Percentiles rank a stretch among this genome's conserved stretches.
Conservation (phyloP, 1,284 basidiomycete genomes). For the Ustilago loliicola region DNA sequence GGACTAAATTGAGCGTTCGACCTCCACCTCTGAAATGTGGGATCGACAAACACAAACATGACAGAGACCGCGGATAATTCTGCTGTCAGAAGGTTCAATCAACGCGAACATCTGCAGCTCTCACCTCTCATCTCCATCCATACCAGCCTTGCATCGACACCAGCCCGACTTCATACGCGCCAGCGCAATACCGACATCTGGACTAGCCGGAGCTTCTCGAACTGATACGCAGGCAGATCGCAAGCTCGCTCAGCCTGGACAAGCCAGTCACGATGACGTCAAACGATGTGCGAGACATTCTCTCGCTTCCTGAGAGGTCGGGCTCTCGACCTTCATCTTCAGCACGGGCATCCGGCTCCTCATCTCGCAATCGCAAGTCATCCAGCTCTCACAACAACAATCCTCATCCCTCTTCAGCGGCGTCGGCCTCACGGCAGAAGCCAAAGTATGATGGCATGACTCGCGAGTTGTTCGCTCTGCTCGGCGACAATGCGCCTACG, state of each 20-base stretch:
- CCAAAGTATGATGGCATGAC: constrained; percentile 79
- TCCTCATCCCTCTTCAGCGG: constrained; percentile 34
- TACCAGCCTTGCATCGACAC: background rate
- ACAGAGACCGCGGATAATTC: background rate
- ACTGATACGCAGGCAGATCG: too few species aligned
- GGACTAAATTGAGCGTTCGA: background rate
- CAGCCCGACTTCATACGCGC: too few species aligned
- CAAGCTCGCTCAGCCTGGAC: background rate
- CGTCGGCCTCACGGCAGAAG: constrained; percentile 32
- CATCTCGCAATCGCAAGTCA: constrained; percentile 39
- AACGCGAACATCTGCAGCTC: constrained; percentile 25
- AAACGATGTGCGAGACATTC: constrained; percentile 67
- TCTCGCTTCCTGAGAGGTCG: constrained; percentile 59
- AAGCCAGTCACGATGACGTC: constrained; percentile 48
- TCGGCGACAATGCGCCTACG: constrained; percentile 89
- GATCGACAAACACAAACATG: background rate
- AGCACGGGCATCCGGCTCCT: constrained; percentile 37
- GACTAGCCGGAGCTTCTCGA: background rate
- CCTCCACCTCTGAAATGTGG: constrained; percentile 12
- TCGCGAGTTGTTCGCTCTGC: constrained; percentile 90
- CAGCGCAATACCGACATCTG: too few species aligned
- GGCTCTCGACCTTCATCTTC: constrained; percentile 34
- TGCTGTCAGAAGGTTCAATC: constrained; percentile 6
- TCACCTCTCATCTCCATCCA: constrained; percentile 10
- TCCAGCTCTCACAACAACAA: constrained; percentile 37